Conservation (phyloP, 495 filamentous ascomycete genomes). For the Cercophora newfieldiana region DNA sequence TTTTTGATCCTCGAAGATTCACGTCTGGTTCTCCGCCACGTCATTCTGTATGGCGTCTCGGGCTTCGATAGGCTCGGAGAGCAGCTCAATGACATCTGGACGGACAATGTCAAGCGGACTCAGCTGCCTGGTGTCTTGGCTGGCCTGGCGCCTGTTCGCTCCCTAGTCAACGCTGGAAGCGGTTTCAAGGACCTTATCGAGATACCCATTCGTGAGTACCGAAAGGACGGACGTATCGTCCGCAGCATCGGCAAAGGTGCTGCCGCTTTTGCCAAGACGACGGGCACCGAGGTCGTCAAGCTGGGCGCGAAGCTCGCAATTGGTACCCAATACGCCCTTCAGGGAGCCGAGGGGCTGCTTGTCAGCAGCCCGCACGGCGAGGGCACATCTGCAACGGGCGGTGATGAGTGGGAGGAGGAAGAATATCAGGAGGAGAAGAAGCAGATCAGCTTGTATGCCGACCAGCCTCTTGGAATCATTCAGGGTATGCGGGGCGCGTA, state of each 20-base stretch:
- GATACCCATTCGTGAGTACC: slow-evolving; percentile 88
- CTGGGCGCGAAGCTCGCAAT: slow-evolving; percentile 93
- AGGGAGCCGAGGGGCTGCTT: slow-evolving; percentile 81
- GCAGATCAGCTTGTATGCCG: slow-evolving; percentile 84
- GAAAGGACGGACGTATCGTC: slow-evolving; percentile 89
- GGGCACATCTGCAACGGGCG: slow-evolving; percentile 27
- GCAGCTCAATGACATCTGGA: slow-evolving; percentile 94
- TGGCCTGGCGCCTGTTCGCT: slow-evolving; percentile 85
- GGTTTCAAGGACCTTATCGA: slow-evolving; percentile 84
- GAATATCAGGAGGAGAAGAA: slow-evolving; percentile 62
- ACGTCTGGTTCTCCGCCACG: slow-evolving; percentile 81
- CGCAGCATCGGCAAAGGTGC: slow-evolving; percentile 90
- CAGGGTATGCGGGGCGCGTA: slow-evolving; percentile 84
- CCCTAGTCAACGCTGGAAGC: slow-evolving; percentile 83
- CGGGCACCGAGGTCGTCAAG: slow-evolving; percentile 85
- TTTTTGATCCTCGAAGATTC: slow-evolving; percentile 90
- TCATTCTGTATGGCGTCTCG: slow-evolving; percentile 87
- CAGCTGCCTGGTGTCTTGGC: slow-evolving; percentile 89
- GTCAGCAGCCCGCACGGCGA: slow-evolving; percentile 46
- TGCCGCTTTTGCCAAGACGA: slow-evolving; percentile 84
- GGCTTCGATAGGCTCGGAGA: slow-evolving; percentile 87
- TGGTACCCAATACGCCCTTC: slow-evolving; percentile 86
- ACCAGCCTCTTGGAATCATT: slow-evolving; percentile 84
- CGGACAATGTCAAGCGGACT: slow-evolving; percentile 85
- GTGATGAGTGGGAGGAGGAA: slow-evolving; percentile 63